Evolutionary conservation across 108 stramenopile genomes (phyloP), one percentile per base, ranked within the genome.

Genomic region (Nannochloropsis oceanica): DNA sequence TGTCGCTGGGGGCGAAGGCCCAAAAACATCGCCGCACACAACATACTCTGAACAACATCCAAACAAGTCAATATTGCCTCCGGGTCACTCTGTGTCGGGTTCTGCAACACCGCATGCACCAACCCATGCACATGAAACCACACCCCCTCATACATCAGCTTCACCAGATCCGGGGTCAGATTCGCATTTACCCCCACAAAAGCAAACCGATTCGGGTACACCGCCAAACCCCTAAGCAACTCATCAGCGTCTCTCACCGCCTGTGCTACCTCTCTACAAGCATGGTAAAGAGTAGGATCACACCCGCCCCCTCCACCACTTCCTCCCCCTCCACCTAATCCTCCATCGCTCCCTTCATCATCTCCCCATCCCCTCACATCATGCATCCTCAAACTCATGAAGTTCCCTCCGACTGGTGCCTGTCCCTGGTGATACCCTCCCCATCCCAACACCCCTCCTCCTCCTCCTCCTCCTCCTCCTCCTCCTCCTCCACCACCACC

Each of bases 1-100:
- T 79, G 82, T 20, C 44, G 44, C 90, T 96, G 93, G 59, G 91
- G 85, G 46, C 87, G 84, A 94, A 96, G 92, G 81, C 93, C 92
- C 79, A 97, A 90, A 83, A 93, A 95, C 27, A 96, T 92, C 7
- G 94, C 91, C 73, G 94, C 87, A 79, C 91, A 91, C 12, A 98
- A 86, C 13, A 93, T 89, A 84, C 94, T 93, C 86, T 93, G 88
- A 2, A 98, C 91, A 26, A 95, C 84, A 79, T 94, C 93, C 27
- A 95, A 85, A 81, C 91, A 93, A 42, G 90, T 88, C 44, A 92
- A 90, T 83, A 94, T 85, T n/a, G 46, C 14, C 46, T 50, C 46
- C 14, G 46, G 46, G 46, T 50, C 46, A 18, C 46, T 50, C 46
- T 50, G 46, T 26, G 27, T 85, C 84, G 25, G 84, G 81, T 50